Base-by-base conservation (phyloP, 345 rosid species). In the Iberis pinnata region DNA sequence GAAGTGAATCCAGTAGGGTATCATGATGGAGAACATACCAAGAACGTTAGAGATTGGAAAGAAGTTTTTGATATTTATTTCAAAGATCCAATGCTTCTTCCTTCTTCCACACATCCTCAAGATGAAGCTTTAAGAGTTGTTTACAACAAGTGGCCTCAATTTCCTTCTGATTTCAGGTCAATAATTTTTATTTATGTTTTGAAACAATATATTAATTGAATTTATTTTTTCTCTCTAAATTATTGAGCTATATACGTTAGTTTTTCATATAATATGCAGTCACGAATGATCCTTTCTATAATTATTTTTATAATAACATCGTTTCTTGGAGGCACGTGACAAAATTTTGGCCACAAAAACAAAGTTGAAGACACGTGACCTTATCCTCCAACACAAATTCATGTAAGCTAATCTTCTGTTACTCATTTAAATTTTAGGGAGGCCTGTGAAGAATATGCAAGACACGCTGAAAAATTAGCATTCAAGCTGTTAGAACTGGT, bases 11-110 rank as follows among this genome's bases (percentile, higher is more conserved):
- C 73, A 3, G 58, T 77, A 33, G 88, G 88, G 36, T 84, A 81
- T 56, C 67, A 79, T 56, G 86, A 84, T 25, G 53, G 68, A 31
- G 86, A 84, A 62, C 88, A 76, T 49, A 84, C 85, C 7, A 76
- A 80, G 71, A 83, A 76, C 44, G 75, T 78, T 6, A 80, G 78
- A 69, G 85, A 78, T 51, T 84, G 78, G 85, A 79, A 74, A 51
- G 81, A 84, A 58, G 81, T 81, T 4, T 84, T 84, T 32, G 86
- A 84, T 63, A 36, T 76, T 33, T 64, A 64, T 43, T 49, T 73
- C 26, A 70, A 74, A 46, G 76, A 84, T 51, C 82, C 86, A 0
- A 73, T 75, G 12, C 4, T 73, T 10, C 9, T 81, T 20, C 83
- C 84, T 12, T 81, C 83, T 37, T 72, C 79, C 1, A 58, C 48